A percentile compares a stretch with the other conserved stretches of the same genome.
These are phyloP conservation scores for Colletotrichum horii DNA, from an alignment of 2,329 filamentous ascomycete genomes.

Conservation along the genomic window DNA sequence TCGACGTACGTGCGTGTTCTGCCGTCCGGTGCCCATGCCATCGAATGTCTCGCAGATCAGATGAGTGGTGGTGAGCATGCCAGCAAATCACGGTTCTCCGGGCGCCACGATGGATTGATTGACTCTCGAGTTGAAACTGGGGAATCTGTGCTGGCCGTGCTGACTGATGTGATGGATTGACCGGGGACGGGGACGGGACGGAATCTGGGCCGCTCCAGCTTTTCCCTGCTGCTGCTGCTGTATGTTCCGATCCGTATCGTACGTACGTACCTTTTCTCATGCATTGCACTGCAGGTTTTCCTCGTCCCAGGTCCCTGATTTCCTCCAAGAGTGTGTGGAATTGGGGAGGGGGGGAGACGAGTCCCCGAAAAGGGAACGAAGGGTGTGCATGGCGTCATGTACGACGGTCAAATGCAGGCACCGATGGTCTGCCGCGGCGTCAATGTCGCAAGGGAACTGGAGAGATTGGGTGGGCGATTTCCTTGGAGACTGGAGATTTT, in stretches of 20 bases:
- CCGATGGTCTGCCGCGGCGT: constrained; percentile 10
- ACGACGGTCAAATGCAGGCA: constrained; percentile 16
- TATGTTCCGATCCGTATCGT: neutral
- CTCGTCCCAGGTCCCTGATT: neutral
- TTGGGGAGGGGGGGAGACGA: neutral
- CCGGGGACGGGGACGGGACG: neutral
- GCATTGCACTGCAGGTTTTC: neutral
- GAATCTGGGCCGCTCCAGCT: neutral
- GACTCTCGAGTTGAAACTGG: neutral
- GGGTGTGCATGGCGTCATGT: constrained; percentile 20
- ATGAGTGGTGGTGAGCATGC: neutral
- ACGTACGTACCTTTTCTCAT: neutral
- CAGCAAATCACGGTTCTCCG: constrained; percentile 5
- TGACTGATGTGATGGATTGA: neutral
- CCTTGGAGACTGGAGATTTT: neutral
- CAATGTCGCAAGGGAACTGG: neutral
- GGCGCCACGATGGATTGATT: neutral
- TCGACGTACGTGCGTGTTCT: neutral
- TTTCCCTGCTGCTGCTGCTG: neutral
- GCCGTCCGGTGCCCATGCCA: neutral
- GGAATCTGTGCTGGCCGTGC: neutral
- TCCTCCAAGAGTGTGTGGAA: neutral
- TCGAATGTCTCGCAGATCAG: constrained; percentile 6
- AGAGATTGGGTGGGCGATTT: neutral
- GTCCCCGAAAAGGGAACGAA: neutral